These are phyloP conservation scores for Crucibulum laeve DNA, from an alignment of 768 basidiomycete genomes.

Conservation along the genomic window DNA sequence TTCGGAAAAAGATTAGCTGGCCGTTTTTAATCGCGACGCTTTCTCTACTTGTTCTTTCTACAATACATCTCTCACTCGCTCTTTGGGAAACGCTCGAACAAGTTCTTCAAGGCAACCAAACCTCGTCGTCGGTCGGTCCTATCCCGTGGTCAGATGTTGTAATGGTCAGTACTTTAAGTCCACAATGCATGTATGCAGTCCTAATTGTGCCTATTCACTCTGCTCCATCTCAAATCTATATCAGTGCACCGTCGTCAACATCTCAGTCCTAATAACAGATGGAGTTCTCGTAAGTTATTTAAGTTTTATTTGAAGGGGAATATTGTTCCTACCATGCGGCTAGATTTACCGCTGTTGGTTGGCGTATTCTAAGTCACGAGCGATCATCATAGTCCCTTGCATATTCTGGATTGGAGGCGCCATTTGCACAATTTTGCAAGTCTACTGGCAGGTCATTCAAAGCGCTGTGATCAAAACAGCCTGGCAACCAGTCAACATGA, in stretches of 20 bases:
- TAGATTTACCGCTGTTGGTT: constrained; percentile 8
- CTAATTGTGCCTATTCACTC: too few relatives aligned
- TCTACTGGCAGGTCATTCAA: not conserved
- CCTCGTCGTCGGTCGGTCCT: not conserved
- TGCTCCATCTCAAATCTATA: not conserved
- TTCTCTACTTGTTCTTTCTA: not conserved
- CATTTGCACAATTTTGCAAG: not conserved
- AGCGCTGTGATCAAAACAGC: not conserved
- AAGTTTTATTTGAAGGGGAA: not conserved
- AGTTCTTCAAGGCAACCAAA: not conserved
- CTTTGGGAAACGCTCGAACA: not conserved
- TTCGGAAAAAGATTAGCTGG: constrained; percentile 6
- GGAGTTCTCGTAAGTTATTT: not conserved
- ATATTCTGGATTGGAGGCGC: constrained; percentile 3
- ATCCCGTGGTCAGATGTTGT: not conserved
- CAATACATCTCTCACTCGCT: not conserved
- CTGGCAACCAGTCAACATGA: constrained; percentile 2
- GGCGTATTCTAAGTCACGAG: not conserved
- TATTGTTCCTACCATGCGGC: not conserved
- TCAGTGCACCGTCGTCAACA: constrained; percentile 1
- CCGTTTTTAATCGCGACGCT: not conserved
- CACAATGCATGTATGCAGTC: not conserved
- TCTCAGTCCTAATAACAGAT: constrained; percentile 2
- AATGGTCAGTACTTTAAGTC: not conserved
- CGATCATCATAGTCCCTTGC: constrained; percentile 1